Evolutionary conservation across 495 filamentous ascomycete species (phyloP), one percentile per base, ranked within the genome.

Genomic region (Talaromyces borbonicus): DNA sequence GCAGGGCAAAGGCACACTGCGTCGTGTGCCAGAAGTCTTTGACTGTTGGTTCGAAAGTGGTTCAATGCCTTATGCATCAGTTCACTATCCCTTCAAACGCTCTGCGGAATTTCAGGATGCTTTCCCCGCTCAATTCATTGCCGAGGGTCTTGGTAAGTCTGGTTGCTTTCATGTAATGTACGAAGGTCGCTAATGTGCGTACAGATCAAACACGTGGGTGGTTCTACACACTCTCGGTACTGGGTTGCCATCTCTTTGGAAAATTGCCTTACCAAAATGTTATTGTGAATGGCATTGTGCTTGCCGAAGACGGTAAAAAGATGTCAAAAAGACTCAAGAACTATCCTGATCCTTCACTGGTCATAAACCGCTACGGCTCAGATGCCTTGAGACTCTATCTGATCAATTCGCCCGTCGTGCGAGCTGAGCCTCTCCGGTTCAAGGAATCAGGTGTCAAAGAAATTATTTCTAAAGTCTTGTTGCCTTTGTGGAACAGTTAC

Each of bases 281-380:
- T 56, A 85, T 97, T 9, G 93, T 97, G 35, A 97, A 95, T 56
- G 92, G 92, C 8, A 93, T 98, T 45, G 92, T 98, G 1, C 73
- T 98, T 24, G 92, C 83, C 5, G 89, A 95, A 61, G 89, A 97
- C 56, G 92, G 92, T 43, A 96, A 95, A 72, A 98, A 98, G 71
- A 98, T 98, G 92, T 96, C 90, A 1, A 98, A 98, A 71, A 78
- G 93, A 31, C 70, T 95, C 30, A 92, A 96, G 71, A 98, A 98
- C 63, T 98, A 96, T 59, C 93, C 93, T 7, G 93, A 97, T 56
- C 92, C 93, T 8, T 66, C 66, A 26, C 58, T 88, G 15, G 76
- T 98, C 52, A 95, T 98, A 74, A 62, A 83, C 37, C 81, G 81
- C 46, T 95, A 95, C 56, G 92, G 92, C 18, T 88, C 90, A 5